These are phyloP conservation scores for Beauveria rudraprayagi DNA, from an alignment of 2,329 filamentous ascomycete species.

Conservation along the genomic window DNA sequence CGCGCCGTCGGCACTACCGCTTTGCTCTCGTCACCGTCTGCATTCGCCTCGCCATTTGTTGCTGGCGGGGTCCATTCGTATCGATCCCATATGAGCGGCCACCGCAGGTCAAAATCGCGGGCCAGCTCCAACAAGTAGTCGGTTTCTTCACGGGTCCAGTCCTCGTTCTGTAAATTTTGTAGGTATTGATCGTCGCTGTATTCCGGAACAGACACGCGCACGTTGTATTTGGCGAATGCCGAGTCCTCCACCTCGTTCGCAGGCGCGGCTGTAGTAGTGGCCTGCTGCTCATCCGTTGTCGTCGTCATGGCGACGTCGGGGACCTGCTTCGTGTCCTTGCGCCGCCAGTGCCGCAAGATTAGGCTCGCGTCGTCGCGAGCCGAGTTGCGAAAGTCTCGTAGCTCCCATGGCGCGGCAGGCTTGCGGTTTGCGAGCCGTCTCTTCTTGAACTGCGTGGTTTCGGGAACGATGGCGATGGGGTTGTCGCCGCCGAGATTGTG, in stretches of 20 bases:
- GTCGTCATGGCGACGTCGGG: conserved; percentile 15
- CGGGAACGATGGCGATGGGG: conserved; percentile 58
- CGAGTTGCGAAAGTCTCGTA: conserved; percentile 66
- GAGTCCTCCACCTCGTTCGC: conserved; percentile 46
- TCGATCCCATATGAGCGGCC: conserved; percentile 85
- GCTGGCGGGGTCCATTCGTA: conserved; percentile 63
- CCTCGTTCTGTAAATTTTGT: conserved; percentile 59
- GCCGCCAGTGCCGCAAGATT: conserved; percentile 71
- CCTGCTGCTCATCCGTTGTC: conserved; percentile 17
- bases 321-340: conserved; percentile 46
- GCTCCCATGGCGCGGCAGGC: conserved; percentile 55
- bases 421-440: conserved; percentile 46
- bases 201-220: conserved; percentile 65
- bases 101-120: conserved; percentile 75
- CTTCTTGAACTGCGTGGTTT: conserved; percentile 52
- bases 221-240: conserved; percentile 79
- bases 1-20: conserved; percentile 47
- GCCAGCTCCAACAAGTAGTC: conserved; percentile 77
- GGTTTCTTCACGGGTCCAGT: conserved; percentile 91
- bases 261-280: conserved; percentile 18
- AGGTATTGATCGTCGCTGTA: conserved; percentile 88
- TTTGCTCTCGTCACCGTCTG: conserved; percentile 39
- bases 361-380: conserved; percentile 62
- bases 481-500: conserved; percentile 59
- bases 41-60: conserved; percentile 36